Evolutionary conservation across 2,329 filamentous ascomycete genomes (phyloP).

Genomic region (Escovopsis sp.): DNA sequence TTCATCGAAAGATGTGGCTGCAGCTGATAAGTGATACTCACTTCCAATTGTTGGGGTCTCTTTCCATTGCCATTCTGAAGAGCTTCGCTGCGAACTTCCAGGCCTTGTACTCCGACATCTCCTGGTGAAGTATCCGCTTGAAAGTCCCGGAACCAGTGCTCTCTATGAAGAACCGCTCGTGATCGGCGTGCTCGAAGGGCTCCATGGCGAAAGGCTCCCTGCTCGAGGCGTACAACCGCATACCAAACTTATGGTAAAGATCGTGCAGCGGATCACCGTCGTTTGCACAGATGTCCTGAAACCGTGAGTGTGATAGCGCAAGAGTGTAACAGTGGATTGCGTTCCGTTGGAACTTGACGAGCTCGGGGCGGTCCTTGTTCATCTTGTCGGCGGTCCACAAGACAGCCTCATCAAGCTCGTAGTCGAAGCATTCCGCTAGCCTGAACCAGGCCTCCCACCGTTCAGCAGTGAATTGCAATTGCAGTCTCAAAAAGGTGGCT

Average conservation of each 20-base stretch:
- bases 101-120: conserved; percentile 45
- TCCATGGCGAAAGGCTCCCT: conserved; percentile 50
- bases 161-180: conserved; percentile 43
- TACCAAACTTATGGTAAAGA: conserved; percentile 44
- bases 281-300: conserved; percentile 26
- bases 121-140: conserved; percentile 35
- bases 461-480: conserved; percentile 67
- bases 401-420: conserved; percentile 74
- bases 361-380: conserved; percentile 64
- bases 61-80: conserved; percentile 40
- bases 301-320: conserved; percentile 40
- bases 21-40: conserved; percentile 16
- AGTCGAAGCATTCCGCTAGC: conserved; percentile 74
- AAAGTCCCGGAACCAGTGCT: conserved; percentile 34
- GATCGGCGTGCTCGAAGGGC: conserved; percentile 40
- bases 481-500: conserved; percentile 63
- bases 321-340: conserved; percentile 69
- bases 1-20: neutral
- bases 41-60: conserved; percentile 43
- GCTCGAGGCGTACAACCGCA: conserved; percentile 47
- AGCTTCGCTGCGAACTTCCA: conserved; percentile 45
- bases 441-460: conserved; percentile 88
- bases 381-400: conserved; percentile 85
- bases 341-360: conserved; percentile 61
- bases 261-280: conserved; percentile 42